Conservation (phyloP, 2,329 filamentous ascomycete species). For the Pleurostoma richardsiae region DNA sequence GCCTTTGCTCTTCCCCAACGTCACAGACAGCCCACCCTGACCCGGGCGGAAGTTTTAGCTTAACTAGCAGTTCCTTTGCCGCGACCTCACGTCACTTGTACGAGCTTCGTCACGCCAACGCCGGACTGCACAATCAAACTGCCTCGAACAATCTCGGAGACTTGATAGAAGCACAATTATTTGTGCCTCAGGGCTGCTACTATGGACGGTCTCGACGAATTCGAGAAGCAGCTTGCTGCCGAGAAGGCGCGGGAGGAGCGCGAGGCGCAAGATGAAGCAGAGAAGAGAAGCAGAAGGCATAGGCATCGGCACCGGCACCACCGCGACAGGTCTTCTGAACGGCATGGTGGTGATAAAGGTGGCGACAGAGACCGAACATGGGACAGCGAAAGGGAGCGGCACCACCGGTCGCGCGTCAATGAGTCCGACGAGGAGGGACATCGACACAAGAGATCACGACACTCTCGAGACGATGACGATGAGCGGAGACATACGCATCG, state of each 20-base stretch:
- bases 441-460: constrained; percentile 35
- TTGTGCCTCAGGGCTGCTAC: background rate
- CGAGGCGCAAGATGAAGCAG: constrained; percentile 15
- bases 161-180: background rate
- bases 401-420: constrained; percentile 40
- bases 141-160: background rate
- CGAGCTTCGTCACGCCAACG: too few relatives aligned
- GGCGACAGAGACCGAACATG: constrained; percentile 22
- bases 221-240: constrained; percentile 31
- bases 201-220: constrained; percentile 23
- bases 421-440: constrained; percentile 20
- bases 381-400: constrained; percentile 23
- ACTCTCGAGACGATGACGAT: constrained; percentile 26
- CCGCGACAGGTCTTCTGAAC: constrained; percentile 20
- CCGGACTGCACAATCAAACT: too few relatives aligned
- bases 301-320: constrained; percentile 18
- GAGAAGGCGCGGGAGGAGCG: constrained; percentile 25
- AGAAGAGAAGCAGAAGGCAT: constrained; percentile 19
- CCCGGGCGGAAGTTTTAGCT: too few relatives aligned
- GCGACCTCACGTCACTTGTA: too few relatives aligned
- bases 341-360: constrained; percentile 16
- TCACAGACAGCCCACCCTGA: too few relatives aligned
- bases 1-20: too few relatives aligned
- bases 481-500: constrained; percentile 20
- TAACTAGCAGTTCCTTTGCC: too few relatives aligned